These are phyloP conservation scores for Pseudomonodictys pantanalensis DNA, from an alignment of 495 filamentous ascomycete genomes.

Conservation along the genomic window DNA sequence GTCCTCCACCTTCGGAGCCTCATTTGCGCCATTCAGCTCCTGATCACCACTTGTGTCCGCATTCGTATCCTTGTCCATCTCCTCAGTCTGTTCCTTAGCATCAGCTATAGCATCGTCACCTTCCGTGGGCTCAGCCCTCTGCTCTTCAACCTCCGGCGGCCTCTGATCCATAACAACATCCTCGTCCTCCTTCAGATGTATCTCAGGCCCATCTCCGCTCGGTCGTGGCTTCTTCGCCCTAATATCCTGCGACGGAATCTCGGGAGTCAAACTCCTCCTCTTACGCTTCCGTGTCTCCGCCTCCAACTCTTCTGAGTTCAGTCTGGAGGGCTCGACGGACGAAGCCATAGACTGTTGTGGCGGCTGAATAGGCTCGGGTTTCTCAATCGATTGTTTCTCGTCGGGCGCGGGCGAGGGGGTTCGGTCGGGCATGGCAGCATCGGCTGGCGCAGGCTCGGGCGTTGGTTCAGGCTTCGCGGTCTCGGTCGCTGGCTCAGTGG, in stretches of 20 bases:
- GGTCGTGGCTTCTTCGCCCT: slow-evolving; percentile 37
- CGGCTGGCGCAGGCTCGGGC: neutral
- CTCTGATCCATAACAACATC: slow-evolving; percentile 28
- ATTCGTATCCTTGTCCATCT: no score
- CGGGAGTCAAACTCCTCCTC: slow-evolving; percentile 37
- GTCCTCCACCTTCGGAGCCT: neutral
- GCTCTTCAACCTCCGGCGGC: slow-evolving; percentile 9
- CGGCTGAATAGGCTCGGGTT: slow-evolving; percentile 10
- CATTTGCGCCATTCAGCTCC: neutral
- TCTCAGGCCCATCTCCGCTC: slow-evolving; percentile 13
- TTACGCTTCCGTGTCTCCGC: slow-evolving; percentile 43
- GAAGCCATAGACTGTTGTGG: neutral
- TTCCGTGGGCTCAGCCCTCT: no score
- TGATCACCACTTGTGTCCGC: neutral
- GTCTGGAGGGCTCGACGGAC: slow-evolving; percentile 13
- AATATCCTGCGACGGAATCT: slow-evolving; percentile 27
- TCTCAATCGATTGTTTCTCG: slow-evolving; percentile 24
- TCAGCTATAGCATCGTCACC: no score
- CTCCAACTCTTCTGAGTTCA: slow-evolving; percentile 30
- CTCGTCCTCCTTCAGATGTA: slow-evolving; percentile 31
- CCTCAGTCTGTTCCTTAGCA: no score
- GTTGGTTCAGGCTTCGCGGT: no score
- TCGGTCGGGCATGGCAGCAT: neutral
- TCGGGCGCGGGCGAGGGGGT: slow-evolving; percentile 12
- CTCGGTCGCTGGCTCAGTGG: neutral